These are phyloP conservation scores for Apiotrichum domesticum DNA, from an alignment of 1,284 basidiomycete genomes.

Conservation along the genomic window DNA sequence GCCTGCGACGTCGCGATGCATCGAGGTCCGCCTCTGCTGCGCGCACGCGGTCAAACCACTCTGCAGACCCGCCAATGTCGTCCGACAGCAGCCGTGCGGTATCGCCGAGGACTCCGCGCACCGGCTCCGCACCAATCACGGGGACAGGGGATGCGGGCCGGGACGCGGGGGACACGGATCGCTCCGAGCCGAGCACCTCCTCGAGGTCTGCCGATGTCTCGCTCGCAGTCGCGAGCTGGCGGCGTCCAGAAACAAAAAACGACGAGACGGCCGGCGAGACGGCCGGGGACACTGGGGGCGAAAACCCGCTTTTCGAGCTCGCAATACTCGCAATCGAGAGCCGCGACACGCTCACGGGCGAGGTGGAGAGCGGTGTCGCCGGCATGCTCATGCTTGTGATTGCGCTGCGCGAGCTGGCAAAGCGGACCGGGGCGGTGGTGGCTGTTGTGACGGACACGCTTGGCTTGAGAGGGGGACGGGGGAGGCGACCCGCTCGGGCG, in stretches of 20 bases:
- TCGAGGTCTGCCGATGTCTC: not conserved
- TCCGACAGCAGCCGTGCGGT: constrained; percentile 21
- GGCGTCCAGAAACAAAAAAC: not conserved
- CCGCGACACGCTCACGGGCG: not conserved
- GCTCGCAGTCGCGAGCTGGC: not conserved
- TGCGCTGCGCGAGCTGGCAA: not conserved
- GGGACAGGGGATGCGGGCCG: not conserved
- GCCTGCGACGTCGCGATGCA: constrained; percentile 11
- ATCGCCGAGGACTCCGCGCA: not conserved
- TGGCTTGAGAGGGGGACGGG: not conserved
- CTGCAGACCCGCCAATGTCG: constrained; percentile 35
- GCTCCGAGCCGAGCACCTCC: not conserved
- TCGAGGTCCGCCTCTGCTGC: constrained; percentile 18
- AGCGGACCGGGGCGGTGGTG: not conserved
- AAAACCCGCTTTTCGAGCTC: not conserved
- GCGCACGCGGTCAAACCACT: constrained; percentile 28
- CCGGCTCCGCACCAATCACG: not conserved
- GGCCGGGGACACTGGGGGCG: not conserved
- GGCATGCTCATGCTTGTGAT: constrained; percentile 1
- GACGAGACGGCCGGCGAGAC: no score
- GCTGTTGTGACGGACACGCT: not conserved
- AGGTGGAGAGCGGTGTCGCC: not conserved
- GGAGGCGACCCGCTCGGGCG: not conserved
- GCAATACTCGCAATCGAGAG: not conserved
- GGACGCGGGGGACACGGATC: not conserved